Base-by-base conservation (phyloP, 306 rosid genomes). In the Quillaja saponaria region DNA sequence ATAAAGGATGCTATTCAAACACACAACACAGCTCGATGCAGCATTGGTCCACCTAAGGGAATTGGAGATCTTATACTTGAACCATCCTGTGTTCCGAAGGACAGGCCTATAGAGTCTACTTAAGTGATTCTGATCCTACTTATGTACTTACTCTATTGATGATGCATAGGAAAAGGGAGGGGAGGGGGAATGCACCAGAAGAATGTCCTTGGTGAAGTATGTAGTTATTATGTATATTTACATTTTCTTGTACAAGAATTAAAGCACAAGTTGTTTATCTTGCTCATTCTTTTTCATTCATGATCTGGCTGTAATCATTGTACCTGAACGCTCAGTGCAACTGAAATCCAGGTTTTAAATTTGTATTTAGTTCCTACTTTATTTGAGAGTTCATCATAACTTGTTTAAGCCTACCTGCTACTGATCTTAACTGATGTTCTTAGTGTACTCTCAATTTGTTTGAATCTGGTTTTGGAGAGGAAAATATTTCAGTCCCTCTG, bases 21-120 rank as follows among this genome's bases (percentile, higher is more conserved):
- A 47, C 99, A 94, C 79, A 94, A 80, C 83, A 94, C 99, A 15
- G 97, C 84, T 64, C 84, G 99, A 41, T 90, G 97, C 95, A 94
- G 97, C 84, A 94, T 94, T 44, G 99, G 99, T 61, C 95, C 96
- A 21, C 87, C 96, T 0, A 75, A 37, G 72, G 91, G 90, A 49
- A 79, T 87, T 38, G 95, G 87, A 25, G 92, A 89, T 76, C 68
- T 92, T 63, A 38, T 41, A 61, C 39, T 69, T 37, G 86, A 85
- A 54, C 67, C 87, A 39, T 75, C 85, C 72, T 17, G 73, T 13
- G 82, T 60, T 74, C 60, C 89, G 4, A 81, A 73, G 73, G 88
- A 85, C 41, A 76, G 25, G 71, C 70, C 83, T 47, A 64, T 79
- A 12, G 90, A 84, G 56, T 64, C 92, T 56, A 71, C 81, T 20